A percentile compares a stretch with the other conserved stretches of the same genome.
These are phyloP conservation scores for Tuber borchii DNA, from an alignment of 495 filamentous ascomycete genomes.

Conservation along the genomic window DNA sequence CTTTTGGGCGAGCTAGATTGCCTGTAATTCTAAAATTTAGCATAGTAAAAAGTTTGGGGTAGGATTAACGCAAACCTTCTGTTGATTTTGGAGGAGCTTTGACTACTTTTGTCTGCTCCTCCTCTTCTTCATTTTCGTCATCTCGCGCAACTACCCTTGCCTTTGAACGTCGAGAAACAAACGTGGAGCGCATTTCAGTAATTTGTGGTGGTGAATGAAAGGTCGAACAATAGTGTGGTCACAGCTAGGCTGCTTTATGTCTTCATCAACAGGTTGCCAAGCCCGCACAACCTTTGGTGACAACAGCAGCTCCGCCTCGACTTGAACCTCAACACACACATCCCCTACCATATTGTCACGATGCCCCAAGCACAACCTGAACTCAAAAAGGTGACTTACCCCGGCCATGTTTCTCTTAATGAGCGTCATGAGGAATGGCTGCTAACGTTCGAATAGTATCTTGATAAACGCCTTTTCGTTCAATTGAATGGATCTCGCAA, in stretches of 20 bases:
- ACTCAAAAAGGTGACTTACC: slow-evolving; percentile 79
- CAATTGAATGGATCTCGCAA: slow-evolving; percentile 96
- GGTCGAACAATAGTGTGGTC: neutral
- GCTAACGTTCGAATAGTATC: slow-evolving; percentile 60
- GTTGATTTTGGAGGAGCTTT: slow-evolving; percentile 21
- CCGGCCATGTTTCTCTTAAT: neutral
- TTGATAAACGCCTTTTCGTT: slow-evolving; percentile 97
- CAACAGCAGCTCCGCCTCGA: neutral
- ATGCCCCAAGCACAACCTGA: slow-evolving; percentile 99
- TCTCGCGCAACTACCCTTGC: slow-evolving; percentile 40
- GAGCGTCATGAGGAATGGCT: neutral
- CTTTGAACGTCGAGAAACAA: slow-evolving; percentile 35
- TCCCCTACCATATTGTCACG: slow-evolving; percentile 13
- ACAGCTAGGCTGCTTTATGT: neutral
- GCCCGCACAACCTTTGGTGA: neutral
- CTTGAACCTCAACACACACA: slow-evolving; percentile 19
- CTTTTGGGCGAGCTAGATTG: slow-evolving; percentile 39
- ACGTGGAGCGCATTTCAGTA: slow-evolving; percentile 24
- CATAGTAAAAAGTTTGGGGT: slow-evolving; percentile 16
- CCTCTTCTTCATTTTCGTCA: slow-evolving; percentile 43
- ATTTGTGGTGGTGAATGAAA: slow-evolving; percentile 5
- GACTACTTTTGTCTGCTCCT: slow-evolving; percentile 44
- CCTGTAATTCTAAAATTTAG: neutral
- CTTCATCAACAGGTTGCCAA: neutral
- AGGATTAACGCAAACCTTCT: neutral